phyloP scores from a whole-genome alignment of 2,329 filamentous ascomycete genomes.

The Sporothrix curviconia region DNA sequence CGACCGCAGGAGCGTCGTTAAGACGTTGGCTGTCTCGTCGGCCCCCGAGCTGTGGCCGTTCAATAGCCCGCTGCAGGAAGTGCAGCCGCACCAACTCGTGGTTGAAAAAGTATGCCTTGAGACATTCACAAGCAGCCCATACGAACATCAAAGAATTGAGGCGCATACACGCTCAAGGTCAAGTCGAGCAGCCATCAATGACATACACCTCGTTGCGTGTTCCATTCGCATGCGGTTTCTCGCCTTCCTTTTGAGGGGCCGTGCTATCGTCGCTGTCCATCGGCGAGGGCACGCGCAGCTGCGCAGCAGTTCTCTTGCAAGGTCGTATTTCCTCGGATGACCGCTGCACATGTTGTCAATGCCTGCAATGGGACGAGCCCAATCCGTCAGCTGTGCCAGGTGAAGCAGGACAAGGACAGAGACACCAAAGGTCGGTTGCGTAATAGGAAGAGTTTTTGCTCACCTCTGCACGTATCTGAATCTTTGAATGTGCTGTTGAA shows the following conservation, averaged over 20 bases:
- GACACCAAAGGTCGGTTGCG: too few species aligned
- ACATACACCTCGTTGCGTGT: conserved; percentile 64
- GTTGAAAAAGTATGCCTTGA: conserved; percentile 85
- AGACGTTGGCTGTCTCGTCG: conserved; percentile 80
- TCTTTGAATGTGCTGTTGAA: conserved; percentile 67
- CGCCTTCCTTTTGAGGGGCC: background rate
- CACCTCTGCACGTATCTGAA: conserved; percentile 77
- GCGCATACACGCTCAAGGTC: conserved; percentile 60
- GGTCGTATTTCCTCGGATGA: conserved; percentile 72
- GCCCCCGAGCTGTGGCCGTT: conserved; percentile 71
- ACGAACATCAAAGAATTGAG: conserved; percentile 69
- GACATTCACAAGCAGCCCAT: conserved; percentile 80
- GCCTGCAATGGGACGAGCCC: too few species aligned
- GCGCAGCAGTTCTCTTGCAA: conserved; percentile 87
- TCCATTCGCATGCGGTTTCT: conserved; percentile 37
- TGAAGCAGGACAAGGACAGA: too few species aligned
- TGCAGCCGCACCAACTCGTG: conserved; percentile 77
- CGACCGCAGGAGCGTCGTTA: conserved; percentile 72
- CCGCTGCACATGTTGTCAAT: conserved; percentile 75
- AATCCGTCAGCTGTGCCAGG: too few species aligned
- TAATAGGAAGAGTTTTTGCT: too few species aligned
- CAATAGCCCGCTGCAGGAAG: conserved; percentile 82
- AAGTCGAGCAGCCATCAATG: conserved; percentile 85
- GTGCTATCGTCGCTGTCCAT: conserved; percentile 32
- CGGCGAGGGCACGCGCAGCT: conserved; percentile 67